Evolutionary conservation across 2,329 filamentous ascomycete species (phyloP), one percentile per base, ranked within the genome.

Genomic region (Trichoderma asperellum): DNA sequence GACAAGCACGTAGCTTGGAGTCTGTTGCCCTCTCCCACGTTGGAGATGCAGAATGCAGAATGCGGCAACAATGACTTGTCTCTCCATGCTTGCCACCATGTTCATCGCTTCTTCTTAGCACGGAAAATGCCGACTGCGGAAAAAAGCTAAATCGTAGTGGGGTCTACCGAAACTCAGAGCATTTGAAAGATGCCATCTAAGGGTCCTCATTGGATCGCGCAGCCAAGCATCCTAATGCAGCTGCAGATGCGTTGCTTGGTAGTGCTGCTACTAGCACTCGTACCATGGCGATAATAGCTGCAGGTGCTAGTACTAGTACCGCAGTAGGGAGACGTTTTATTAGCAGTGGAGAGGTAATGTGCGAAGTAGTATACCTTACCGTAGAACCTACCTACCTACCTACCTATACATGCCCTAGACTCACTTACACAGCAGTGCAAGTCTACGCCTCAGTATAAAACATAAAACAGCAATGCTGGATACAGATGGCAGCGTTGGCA

Each of bases 111-210:
- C 16, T 29, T 43, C 63, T 67, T 40, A 58, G 35, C 63, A 67
- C 63, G 63, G 63, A 67, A 67, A 55, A 40, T 67, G 63, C 63
- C 63, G 63, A 67, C 63, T 67, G 63, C 63, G 63, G 63, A 52
- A 67, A 67, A 67, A 67, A 59, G 63, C 63, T 59, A 67, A 67
- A 35, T 58, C 63, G 24, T 32, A 21, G 63, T 56, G 53, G 63
- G 40, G 37, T 35, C 63, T 2, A 27, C 21, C 40, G 55, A 67
- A 67, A 29, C 53, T 58, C 35, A 49, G 37, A 67, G 56, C 16
- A 18, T 58, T 32, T 58, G 32, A 32, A n/a, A 58, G 34, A 12
- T 35, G 62, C 63, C 10, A 35, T 67, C 37, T 43, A 18, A 52
- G 37, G 55, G 29, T 7, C n/a, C 40, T 49, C n/a, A 67, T 67